These are phyloP conservation scores for Peziza echinospora DNA, from an alignment of 495 filamentous ascomycete species.

Conservation along the genomic window DNA sequence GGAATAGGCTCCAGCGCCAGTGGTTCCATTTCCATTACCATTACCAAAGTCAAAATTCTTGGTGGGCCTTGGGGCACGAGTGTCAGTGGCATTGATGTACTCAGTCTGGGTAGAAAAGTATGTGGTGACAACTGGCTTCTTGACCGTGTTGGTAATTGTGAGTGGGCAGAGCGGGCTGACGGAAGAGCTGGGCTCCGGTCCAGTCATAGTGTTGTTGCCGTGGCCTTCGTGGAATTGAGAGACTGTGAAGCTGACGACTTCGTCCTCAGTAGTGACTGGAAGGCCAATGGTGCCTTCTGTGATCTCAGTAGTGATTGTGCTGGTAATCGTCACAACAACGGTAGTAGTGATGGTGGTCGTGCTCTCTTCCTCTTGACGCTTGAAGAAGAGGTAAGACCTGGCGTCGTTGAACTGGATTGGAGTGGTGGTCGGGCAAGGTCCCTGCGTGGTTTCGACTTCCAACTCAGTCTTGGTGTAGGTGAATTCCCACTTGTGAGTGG, in stretches of 20 bases:
- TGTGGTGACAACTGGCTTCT: background rate
- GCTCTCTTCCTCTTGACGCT: too few relatives aligned
- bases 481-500: background rate
- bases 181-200: too few relatives aligned
- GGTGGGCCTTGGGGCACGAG: background rate
- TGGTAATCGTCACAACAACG: background rate
- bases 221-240: background rate
- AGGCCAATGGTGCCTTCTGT: background rate
- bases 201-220: background rate
- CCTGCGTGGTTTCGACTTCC: background rate
- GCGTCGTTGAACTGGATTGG: background rate
- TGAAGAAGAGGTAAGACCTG: too few relatives aligned
- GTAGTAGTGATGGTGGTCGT: background rate
- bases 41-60: too few relatives aligned
- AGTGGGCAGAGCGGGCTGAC: background rate
- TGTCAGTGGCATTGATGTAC: background rate
- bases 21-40: too few relatives aligned
- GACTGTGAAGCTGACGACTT: background rate
- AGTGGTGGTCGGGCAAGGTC: background rate
- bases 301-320: background rate
- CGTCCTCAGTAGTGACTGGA: background rate
- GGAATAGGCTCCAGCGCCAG: too few relatives aligned
- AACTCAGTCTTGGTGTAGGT: background rate
- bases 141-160: background rate
- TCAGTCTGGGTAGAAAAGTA: background rate